phyloP scores from a whole-genome alignment of 352 stramenopile genomes.

The Plasmopara muralis region DNA sequence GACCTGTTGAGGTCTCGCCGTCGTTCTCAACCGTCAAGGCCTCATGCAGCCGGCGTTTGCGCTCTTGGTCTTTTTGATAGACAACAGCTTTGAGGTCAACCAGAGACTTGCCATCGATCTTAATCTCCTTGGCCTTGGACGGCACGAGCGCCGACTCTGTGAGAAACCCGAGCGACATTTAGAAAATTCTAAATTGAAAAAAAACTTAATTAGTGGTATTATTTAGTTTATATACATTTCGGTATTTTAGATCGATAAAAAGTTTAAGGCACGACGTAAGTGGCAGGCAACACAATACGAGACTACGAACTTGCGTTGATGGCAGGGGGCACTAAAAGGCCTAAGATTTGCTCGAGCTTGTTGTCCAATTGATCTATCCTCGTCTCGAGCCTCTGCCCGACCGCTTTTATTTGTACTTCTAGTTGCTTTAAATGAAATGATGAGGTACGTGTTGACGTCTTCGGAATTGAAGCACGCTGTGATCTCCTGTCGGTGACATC shows the following conservation, averaged over 20 bases:
- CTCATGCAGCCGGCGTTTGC: conserved; percentile 42
- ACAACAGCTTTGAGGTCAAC: conserved; percentile 79
- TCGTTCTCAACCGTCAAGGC: conserved; percentile 24
- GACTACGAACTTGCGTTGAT: conserved; percentile 2
- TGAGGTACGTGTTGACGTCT: background rate
- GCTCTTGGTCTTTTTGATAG: conserved; percentile 79
- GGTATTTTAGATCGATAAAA: too few relatives aligned
- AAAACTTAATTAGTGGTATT: too few relatives aligned
- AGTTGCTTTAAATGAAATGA: conserved; percentile 20
- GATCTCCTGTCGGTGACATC: conserved; percentile 13
- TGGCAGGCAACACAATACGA: background rate
- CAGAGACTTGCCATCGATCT: conserved; percentile 78
- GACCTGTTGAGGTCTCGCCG: background rate
- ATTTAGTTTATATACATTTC: too few relatives aligned
- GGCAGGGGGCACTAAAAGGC: conserved; percentile 3
- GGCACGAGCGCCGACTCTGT: conserved; percentile 88
- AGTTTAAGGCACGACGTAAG: too few relatives aligned
- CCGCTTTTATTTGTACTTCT: conserved; percentile 14
- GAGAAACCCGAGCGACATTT: conserved; percentile 89
- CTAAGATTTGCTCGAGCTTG: conserved; percentile 31
- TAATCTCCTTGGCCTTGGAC: conserved; percentile 86
- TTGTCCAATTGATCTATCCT: conserved; percentile 20
- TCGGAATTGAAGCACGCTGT: conserved; percentile 4
- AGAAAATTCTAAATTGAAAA: background rate
- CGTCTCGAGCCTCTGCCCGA: conserved; percentile 28